Evolutionary conservation across 2,329 filamentous ascomycete species (phyloP).

Genomic region (Didymella segeticola): DNA sequence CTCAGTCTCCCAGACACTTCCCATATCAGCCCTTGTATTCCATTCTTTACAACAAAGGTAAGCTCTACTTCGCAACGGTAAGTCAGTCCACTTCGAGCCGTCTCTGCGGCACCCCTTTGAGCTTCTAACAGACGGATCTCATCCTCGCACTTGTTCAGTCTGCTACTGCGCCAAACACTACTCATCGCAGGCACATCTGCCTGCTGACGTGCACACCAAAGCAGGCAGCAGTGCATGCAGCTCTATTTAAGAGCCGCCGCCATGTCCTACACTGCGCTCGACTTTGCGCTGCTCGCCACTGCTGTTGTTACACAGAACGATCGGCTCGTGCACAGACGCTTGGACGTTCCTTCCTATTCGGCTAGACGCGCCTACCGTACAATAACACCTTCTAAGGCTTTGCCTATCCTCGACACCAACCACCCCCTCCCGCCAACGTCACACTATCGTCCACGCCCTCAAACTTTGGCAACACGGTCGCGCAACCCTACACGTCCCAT

Average conservation of each 20-base stretch:
- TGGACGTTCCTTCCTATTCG: conserved; percentile 34
- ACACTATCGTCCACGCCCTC: conserved; percentile 36
- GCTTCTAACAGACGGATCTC: background rate
- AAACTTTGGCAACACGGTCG: conserved; percentile 39
- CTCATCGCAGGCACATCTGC: background rate
- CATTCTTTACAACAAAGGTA: background rate
- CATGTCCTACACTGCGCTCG: conserved; percentile 1
- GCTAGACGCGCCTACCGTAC: conserved; percentile 38
- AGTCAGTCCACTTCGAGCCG: background rate
- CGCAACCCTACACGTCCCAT: conserved; percentile 39
- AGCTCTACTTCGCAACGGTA: background rate
- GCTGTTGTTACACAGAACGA: conserved; percentile 21
- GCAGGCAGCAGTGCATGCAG: conserved; percentile 1
- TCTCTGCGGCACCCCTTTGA: too few species aligned
- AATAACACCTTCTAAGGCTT: conserved; percentile 44
- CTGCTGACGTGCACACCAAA: background rate
- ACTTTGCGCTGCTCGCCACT: conserved; percentile 1
- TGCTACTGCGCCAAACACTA: background rate
- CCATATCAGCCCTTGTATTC: background rate
- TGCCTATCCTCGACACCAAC: conserved; percentile 31
- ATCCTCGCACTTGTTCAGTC: background rate
- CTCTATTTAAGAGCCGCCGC: background rate
- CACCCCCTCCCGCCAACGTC: conserved; percentile 44
- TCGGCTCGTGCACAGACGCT: conserved; percentile 28
- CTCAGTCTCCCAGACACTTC: background rate